A percentile compares a stretch with the other conserved stretches of the same genome.
These are phyloP conservation scores for Hydrangea macrophylla DNA, from an alignment of 148 eudicot species.

Conservation along the genomic window DNA sequence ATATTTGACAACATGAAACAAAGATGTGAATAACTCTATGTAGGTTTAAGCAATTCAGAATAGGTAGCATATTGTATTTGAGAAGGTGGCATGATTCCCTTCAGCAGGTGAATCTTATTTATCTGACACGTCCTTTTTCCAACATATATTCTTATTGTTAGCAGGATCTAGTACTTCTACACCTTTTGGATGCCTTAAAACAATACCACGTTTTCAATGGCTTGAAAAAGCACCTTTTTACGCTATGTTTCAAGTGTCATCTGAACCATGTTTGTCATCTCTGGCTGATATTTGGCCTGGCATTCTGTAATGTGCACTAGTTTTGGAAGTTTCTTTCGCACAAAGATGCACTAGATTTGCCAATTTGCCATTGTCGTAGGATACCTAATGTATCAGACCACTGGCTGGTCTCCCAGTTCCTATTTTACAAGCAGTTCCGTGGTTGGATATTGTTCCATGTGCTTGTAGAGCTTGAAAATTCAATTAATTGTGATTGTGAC, in stretches of 20 bases:
- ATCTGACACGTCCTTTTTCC: not conserved
- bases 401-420: not conserved
- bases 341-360: not conserved
- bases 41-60: too few species aligned
- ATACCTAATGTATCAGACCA: not conserved
- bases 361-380: not conserved
- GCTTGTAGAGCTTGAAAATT: not conserved
- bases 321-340: not conserved
- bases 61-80: too few species aligned
- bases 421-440: not conserved
- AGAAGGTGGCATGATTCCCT: not conserved
- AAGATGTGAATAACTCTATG: too few species aligned
- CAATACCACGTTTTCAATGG: not conserved
- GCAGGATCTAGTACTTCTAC: not conserved
- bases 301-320: not conserved
- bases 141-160: too few species aligned
- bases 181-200: not conserved
- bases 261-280: not conserved
- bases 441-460: not conserved
- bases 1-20: too few species aligned
- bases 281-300: not conserved
- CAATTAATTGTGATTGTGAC: constrained; percentile 8
- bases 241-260: not conserved
- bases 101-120: not conserved
- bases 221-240: not conserved